Evolutionary conservation across 2,329 filamentous ascomycete genomes (phyloP).

Genomic region (Fusarium sp.): DNA sequence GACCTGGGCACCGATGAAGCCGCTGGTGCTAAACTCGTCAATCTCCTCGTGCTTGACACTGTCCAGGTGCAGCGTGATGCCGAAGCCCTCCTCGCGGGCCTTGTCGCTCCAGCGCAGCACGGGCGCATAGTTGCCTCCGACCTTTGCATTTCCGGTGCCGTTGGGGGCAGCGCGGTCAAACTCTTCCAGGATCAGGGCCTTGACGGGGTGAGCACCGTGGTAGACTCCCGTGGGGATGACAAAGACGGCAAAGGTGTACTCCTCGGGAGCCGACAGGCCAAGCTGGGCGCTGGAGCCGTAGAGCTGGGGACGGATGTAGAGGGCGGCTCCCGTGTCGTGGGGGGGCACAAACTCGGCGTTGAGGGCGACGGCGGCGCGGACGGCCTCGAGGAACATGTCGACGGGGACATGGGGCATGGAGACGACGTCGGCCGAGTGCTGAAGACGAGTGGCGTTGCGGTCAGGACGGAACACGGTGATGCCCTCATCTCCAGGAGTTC

Average conservation of each 20-base stretch:
- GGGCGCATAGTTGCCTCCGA: slow-evolving; percentile 96
- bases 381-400: slow-evolving; percentile 79
- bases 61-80: slow-evolving; percentile 95
- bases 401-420: slow-evolving; percentile 85
- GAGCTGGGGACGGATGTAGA: slow-evolving; percentile 91
- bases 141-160: slow-evolving; percentile 90
- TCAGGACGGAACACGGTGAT: slow-evolving; percentile 91
- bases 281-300: slow-evolving; percentile 91
- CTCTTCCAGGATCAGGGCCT: slow-evolving; percentile 87
- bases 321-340: slow-evolving; percentile 85
- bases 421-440: slow-evolving; percentile 84
- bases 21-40: slow-evolving; percentile 95
- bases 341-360: slow-evolving; percentile 95
- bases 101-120: slow-evolving; percentile 89
- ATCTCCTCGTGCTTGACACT: slow-evolving; percentile 85
- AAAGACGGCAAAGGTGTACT: slow-evolving; percentile 92
- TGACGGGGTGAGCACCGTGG: slow-evolving; percentile 89
- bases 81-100: slow-evolving; percentile 82
- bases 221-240: slow-evolving; percentile 94
- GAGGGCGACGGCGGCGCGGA: slow-evolving; percentile 83
- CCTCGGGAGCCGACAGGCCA: slow-evolving; percentile 86
- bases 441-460: slow-evolving; percentile 86
- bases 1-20: slow-evolving; percentile 84
- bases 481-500: slow-evolving; percentile 72
- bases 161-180: slow-evolving; percentile 95